phyloP scores from a whole-genome alignment of 2,329 filamentous ascomycete species.

The Coleophoma cylindrospora region DNA sequence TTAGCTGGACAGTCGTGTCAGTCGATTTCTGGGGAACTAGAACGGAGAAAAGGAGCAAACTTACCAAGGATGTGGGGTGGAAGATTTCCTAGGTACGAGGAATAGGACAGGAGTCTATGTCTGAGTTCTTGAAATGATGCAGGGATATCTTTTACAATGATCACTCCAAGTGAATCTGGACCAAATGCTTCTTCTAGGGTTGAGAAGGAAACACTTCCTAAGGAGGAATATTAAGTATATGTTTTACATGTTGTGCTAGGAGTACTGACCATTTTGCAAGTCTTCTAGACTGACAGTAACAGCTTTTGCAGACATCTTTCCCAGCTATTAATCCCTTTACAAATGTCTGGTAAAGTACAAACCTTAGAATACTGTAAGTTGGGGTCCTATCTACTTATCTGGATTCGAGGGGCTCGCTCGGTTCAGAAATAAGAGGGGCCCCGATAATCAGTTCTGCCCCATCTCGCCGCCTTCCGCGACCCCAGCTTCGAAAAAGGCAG shows the following conservation, averaged over 20 bases:
- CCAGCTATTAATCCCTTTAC: not conserved
- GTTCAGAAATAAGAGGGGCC: not conserved
- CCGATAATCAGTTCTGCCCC: not conserved
- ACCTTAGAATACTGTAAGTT: no score
- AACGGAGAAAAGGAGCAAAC: constrained; percentile 12
- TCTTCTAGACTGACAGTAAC: constrained; percentile 56
- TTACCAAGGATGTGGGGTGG: constrained; percentile 65
- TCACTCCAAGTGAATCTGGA: constrained; percentile 82
- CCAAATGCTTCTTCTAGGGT: constrained; percentile 79
- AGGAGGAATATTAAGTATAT: not conserved
- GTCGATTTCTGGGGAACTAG: constrained; percentile 6
- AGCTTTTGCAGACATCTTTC: constrained; percentile 18
- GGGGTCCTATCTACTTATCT: no score
- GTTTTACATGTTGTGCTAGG: not conserved
- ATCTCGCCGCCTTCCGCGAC: not conserved
- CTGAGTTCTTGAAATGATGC: constrained; percentile 66
- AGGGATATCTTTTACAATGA: constrained; percentile 86
- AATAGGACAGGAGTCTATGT: constrained; percentile 72
- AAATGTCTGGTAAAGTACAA: no score
- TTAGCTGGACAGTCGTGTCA: constrained; percentile 32
- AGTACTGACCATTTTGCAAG: constrained; percentile 45
- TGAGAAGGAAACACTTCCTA: constrained; percentile 63
- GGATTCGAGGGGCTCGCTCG: no score
- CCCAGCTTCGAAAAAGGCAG: not conserved
- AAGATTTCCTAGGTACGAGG: constrained; percentile 83